Conservation (phyloP, 768 basidiomycete genomes). For the Floccularia luteovirens region DNA sequence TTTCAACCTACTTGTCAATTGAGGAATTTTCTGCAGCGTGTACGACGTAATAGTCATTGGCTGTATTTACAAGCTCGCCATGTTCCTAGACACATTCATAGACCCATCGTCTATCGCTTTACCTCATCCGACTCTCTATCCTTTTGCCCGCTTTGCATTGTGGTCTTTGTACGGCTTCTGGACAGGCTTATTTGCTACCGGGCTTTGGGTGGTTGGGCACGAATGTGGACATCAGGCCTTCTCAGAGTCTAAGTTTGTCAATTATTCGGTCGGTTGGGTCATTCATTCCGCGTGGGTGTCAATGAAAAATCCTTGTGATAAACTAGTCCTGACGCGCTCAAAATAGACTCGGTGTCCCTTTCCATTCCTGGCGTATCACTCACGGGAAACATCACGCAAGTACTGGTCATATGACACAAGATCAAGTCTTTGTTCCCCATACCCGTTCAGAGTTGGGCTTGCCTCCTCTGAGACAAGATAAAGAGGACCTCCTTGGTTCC, state of each 20-base stretch:
- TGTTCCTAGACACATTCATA: slow-evolving; percentile 56
- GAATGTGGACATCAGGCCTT: slow-evolving; percentile 97
- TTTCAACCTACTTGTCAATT: neutral
- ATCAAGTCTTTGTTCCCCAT: slow-evolving; percentile 91
- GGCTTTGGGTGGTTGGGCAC: slow-evolving; percentile 91
- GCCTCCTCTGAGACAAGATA: slow-evolving; percentile 57
- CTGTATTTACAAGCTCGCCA: slow-evolving; percentile 59
- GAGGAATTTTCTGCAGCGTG: slow-evolving; percentile 29
- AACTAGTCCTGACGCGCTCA: slow-evolving; percentile 6
- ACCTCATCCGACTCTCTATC: slow-evolving; percentile 54
- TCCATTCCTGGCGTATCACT: slow-evolving; percentile 93
- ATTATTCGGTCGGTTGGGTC: slow-evolving; percentile 89
- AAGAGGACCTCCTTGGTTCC: slow-evolving; percentile 58
- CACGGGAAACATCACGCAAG: slow-evolving; percentile 96
- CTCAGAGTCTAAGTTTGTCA: slow-evolving; percentile 86
- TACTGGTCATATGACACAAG: slow-evolving; percentile 88
- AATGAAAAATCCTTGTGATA: slow-evolving; percentile 7
- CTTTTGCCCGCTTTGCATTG: slow-evolving; percentile 52
- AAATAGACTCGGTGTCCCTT: slow-evolving; percentile 83
- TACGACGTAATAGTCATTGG: slow-evolving; percentile 73
- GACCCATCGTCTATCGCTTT: slow-evolving; percentile 46
- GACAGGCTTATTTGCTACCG: slow-evolving; percentile 82
- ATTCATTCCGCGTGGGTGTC: slow-evolving; percentile 76
- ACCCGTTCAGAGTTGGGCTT: slow-evolving; percentile 73
- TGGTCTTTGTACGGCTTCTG: slow-evolving; percentile 82